These are phyloP conservation scores for Hyaloscypha variabilis DNA, from an alignment of 495 filamentous ascomycete genomes.

Conservation along the genomic window DNA sequence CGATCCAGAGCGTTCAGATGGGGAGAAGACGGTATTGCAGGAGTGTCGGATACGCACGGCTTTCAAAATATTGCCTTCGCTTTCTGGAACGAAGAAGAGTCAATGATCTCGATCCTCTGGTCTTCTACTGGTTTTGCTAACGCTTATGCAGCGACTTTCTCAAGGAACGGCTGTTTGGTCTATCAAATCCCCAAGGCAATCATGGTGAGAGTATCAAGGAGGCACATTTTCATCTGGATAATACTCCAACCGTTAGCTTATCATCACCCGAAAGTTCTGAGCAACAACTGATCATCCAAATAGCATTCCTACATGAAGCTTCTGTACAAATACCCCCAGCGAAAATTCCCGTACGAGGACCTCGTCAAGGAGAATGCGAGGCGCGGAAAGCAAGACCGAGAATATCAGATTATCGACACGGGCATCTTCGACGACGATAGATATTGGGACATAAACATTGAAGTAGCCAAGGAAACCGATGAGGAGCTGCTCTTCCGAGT, in stretches of 20 bases:
- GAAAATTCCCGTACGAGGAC: conserved; percentile 87
- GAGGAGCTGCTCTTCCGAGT: conserved; percentile 93
- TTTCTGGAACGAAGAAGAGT: conserved; percentile 98
- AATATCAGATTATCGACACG: conserved; percentile 92
- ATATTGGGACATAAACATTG: conserved; percentile 98
- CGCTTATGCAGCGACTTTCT: conserved; percentile 69
- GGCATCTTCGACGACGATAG: conserved; percentile 88
- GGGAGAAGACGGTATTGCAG: conserved; percentile 97
- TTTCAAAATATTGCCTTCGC: conserved; percentile 90
- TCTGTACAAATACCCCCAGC: conserved; percentile 95
- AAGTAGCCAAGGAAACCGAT: conserved; percentile 89
- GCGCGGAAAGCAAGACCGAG: conserved; percentile 71
- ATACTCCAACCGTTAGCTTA: conserved; percentile 68
- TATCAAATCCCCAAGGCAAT: conserved; percentile 94
- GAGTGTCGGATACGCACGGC: conserved; percentile 90
- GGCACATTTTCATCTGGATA: conserved; percentile 93
- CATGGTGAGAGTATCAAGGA: conserved; percentile 97
- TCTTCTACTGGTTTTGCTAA: conserved; percentile 12
- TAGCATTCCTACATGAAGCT: conserved; percentile 99
- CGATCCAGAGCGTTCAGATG: conserved; percentile 86
- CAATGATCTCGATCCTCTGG: conserved; percentile 37
- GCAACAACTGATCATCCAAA: conserved; percentile 16
- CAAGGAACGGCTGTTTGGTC: conserved; percentile 91
- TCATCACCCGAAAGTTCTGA: background rate
- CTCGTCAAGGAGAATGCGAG: conserved; percentile 80